These are phyloP conservation scores for Otatea glauca DNA, from an alignment of 176 grass and related monocot genomes.

Conservation along the genomic window DNA sequence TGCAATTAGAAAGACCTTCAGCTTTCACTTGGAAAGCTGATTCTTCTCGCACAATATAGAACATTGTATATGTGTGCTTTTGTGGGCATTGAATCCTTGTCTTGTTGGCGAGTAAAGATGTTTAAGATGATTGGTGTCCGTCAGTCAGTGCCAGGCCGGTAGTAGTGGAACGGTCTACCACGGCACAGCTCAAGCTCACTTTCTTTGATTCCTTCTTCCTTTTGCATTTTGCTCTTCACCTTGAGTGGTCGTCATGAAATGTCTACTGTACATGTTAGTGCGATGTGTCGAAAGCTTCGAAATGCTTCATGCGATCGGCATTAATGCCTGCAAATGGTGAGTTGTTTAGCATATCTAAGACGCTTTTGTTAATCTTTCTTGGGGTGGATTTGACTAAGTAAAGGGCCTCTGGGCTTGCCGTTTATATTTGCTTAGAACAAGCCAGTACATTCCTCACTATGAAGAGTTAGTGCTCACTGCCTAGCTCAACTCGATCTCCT, in stretches of 20 bases:
- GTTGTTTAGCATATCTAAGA: conserved; percentile 38
- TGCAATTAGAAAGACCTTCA: neutral
- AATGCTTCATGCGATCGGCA: neutral
- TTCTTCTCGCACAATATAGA: conserved; percentile 25
- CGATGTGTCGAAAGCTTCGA: conserved; percentile 30
- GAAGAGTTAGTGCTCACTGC: conserved; percentile 18
- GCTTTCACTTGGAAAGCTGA: neutral
- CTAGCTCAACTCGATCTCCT: conserved; percentile 26
- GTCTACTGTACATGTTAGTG: conserved; percentile 24
- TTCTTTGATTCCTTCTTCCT: conserved; percentile 4
- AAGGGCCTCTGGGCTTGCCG: neutral
- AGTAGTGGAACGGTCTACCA: conserved; percentile 44
- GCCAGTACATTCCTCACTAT: conserved; percentile 27
- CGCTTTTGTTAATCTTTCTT: neutral
- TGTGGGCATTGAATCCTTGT: conserved; percentile 8
- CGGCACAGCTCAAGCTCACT: neutral
- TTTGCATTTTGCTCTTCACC: neutral
- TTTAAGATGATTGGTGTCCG: neutral
- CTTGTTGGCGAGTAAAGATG: conserved; percentile 14
- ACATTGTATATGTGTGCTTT: neutral
- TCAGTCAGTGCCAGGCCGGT: neutral
- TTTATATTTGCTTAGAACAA: neutral
- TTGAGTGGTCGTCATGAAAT: neutral
- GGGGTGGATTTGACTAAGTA: neutral
- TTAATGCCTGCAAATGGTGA: neutral